Evolutionary conservation across 164 flowering plant species (phyloP).

Genomic region (Vitis rupestris): DNA sequence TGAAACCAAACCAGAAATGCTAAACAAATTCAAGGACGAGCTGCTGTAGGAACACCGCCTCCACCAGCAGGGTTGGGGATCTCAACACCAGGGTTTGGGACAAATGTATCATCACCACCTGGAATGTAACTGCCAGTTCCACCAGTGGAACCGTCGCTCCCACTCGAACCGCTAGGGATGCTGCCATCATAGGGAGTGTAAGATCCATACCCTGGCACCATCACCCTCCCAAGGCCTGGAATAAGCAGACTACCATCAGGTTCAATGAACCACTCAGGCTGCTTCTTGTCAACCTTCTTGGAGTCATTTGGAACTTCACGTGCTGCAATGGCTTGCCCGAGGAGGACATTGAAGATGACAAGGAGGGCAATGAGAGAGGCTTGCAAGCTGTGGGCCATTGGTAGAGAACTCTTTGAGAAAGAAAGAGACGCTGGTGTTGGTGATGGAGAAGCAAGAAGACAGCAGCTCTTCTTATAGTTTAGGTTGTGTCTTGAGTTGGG

Average conservation of each 20-base stretch:
- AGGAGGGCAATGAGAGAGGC: constrained; percentile 18
- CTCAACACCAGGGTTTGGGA: constrained; percentile 44
- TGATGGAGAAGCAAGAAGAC: constrained; percentile 5
- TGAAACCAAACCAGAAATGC: background rate
- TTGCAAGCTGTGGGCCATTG: constrained; percentile 20
- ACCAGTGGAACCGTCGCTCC: background rate
- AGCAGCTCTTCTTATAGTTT: constrained; percentile 21
- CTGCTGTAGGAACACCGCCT: constrained; percentile 9
- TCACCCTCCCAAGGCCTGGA: constrained; percentile 35
- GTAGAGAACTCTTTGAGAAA: background rate
- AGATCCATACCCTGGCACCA: constrained; percentile 14
- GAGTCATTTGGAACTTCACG: constrained; percentile 19
- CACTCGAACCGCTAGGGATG: constrained; percentile 1
- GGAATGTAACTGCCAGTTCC: constrained; percentile 23
- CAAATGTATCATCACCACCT: constrained; percentile 41
- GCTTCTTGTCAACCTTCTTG: constrained; percentile 19
- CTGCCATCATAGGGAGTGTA: constrained; percentile 8
- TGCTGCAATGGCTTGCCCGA: constrained; percentile 18
- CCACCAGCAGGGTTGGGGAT: constrained; percentile 31
- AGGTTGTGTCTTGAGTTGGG: constrained; percentile 13
- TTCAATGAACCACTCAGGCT: constrained; percentile 23
- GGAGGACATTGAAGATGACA: constrained; percentile 20
- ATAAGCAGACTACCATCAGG: constrained; percentile 27
- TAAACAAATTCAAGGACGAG: constrained; percentile 13
- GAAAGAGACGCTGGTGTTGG: background rate